Conservation (phyloP, 257 asterid genomes). For the Orobanche coerulescens region DNA sequence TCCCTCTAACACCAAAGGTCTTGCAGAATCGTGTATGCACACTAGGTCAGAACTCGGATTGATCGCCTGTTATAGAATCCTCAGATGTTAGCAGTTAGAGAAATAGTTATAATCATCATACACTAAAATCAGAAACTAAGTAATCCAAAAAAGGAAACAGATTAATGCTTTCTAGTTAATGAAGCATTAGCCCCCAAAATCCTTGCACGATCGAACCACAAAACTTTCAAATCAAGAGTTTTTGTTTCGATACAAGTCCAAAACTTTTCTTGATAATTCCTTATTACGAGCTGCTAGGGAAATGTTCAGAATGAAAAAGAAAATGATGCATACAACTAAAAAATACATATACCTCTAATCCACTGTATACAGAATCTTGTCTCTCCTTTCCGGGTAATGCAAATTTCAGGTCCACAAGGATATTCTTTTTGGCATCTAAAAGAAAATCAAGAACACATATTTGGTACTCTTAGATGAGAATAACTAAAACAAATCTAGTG, state of each 20-base stretch:
- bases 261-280: neutral
- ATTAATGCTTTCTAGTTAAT: neutral
- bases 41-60: slow-evolving; percentile 70
- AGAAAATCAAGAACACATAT: slow-evolving; percentile 3
- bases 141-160: neutral
- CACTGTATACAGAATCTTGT: slow-evolving; percentile 96
- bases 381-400: slow-evolving; percentile 99
- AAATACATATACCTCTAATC: slow-evolving; percentile 52
- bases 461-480: slow-evolving; percentile 4
- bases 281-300: neutral
- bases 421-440: slow-evolving; percentile 53
- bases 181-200: neutral
- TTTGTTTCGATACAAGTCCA: neutral
- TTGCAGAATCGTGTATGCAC: slow-evolving; percentile 97
- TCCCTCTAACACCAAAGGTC: slow-evolving; percentile 69
- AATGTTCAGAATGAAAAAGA: neutral
- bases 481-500: neutral
- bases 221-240: neutral
- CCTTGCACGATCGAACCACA: neutral
- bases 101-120: slow-evolving; percentile 14
- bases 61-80: slow-evolving; percentile 45
- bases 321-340: slow-evolving; percentile 2
- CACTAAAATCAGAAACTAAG: neutral
- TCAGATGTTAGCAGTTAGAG: slow-evolving; percentile 12
- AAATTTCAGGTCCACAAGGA: slow-evolving; percentile 61